Evolutionary conservation across 768 basidiomycete species (phyloP).

Genomic region (Hysterangium stoloniferum): DNA sequence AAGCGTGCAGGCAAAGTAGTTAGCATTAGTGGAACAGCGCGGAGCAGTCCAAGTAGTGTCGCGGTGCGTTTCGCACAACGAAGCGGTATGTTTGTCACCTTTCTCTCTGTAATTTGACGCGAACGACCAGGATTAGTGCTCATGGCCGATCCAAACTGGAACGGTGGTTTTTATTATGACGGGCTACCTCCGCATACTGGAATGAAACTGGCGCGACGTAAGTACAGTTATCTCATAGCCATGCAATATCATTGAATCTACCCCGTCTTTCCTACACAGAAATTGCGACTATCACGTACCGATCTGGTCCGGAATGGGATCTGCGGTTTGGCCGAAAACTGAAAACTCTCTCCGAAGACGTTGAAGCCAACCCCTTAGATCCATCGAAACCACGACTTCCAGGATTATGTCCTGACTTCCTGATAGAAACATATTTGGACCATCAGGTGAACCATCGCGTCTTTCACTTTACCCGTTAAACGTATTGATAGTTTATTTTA

Average conservation of each 20-base stretch:
- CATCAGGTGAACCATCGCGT: conserved; percentile 52
- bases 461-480: background rate
- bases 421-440: conserved; percentile 98
- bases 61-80: conserved; percentile 96
- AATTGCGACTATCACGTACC: conserved; percentile 98
- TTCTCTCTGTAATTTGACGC: conserved; percentile 4
- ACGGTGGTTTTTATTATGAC: conserved; percentile 97
- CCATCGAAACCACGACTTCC: conserved; percentile 39
- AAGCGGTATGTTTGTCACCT: conserved; percentile 57
- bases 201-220: conserved; percentile 97
- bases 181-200: conserved; percentile 92
- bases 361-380: conserved; percentile 11
- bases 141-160: conserved; percentile 99
- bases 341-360: conserved; percentile 33
- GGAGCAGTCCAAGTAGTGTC: conserved; percentile 85
- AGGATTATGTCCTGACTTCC: conserved; percentile 90
- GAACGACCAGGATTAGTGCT: conserved; percentile 62
- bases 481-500: conserved; percentile 24
- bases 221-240: conserved; percentile 24
- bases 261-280: conserved; percentile 39
- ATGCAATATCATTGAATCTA: too few relatives aligned
- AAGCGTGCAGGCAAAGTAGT: conserved; percentile 84
- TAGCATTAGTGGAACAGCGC: conserved; percentile 90
- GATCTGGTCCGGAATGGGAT: conserved; percentile 99
- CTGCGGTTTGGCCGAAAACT: conserved; percentile 87